Evolutionary conservation across 2,329 filamentous ascomycete species (phyloP), one percentile per base, ranked within the genome.

Genomic region (Magnaporthiopsis incrustans): DNA sequence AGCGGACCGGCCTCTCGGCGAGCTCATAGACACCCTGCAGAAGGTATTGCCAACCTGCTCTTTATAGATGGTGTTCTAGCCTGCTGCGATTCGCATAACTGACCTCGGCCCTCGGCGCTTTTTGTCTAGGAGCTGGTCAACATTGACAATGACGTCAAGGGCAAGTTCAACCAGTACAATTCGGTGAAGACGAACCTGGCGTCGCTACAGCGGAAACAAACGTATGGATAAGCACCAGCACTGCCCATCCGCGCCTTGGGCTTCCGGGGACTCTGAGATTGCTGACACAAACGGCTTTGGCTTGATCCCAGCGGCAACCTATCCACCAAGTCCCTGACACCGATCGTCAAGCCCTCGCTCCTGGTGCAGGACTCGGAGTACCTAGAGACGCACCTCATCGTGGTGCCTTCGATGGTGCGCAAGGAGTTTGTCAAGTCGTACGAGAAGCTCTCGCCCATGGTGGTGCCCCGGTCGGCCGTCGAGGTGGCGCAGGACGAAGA

Each of bases 111-210:
- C 53, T 35, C 59, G 14, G 18, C 22, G 59, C 56, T 15, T 57
- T 62, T 56, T 44, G 58, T 60, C 63, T 68, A 95, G 90, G 95
- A 98, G 79, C 85, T 96, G 64, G 83, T 88, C 67, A 95, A 91
- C 64, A 92, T 96, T 73, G 95, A 99, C 80, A 97, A 92, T 75
- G 95, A 98, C 74, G 91, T 98, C 77, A 96, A 96, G 76, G 84
- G 85, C 72, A 98, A 98, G 77, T 93, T 94, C 79, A 91, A 86
- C 75, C 93, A 97, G 78, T 97, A 98, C 81, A 97, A 94, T 78
- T 84, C 89, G 67, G 87, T 94, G 73, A 97, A 96, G 80, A 89
- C 90, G 63, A 94, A 88, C 68, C 85, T 97, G 59, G 87, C 90
- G 38, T 81, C 89, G 27, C 81, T 97, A 62, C 89, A 97, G 76